These are phyloP conservation scores for Yarrowia sp. DNA, from an alignment of 805 yeast species.

Conservation along the genomic window DNA sequence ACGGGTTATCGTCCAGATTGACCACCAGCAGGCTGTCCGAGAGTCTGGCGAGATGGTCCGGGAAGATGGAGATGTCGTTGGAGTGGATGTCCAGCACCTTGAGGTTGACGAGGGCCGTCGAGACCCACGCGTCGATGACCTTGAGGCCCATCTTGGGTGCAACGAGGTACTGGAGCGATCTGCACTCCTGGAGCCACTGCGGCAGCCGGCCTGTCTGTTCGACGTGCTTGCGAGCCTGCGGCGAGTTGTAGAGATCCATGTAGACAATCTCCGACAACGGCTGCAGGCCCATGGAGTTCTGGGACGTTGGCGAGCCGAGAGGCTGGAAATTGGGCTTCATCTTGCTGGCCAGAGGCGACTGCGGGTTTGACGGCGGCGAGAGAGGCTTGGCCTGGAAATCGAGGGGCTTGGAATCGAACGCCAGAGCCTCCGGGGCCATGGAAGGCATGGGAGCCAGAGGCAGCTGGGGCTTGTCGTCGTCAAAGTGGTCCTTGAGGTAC, in stretches of 20 bases:
- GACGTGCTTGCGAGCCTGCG: background rate
- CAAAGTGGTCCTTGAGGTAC: background rate
- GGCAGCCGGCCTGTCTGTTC: background rate
- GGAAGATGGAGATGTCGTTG: background rate
- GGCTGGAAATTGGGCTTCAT: background rate
- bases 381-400: too few species aligned
- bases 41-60: background rate
- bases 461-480: background rate
- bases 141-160: background rate
- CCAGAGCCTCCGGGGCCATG: background rate
- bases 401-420: background rate
- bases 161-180: background rate
- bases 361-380: background rate
- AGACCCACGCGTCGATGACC: conserved; percentile 2
- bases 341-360: background rate
- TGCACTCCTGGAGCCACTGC: conserved; percentile 1
- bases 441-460: conserved; percentile 1
- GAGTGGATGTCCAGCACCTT: conserved; percentile 11
- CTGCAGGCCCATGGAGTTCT: background rate
- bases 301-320: background rate
- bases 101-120: background rate
- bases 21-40: background rate
- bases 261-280: conserved; percentile 1
- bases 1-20: background rate
- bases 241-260: background rate